phyloP scores from a whole-genome alignment of 768 basidiomycete species.

The Candolleomyces eurysporus region DNA sequence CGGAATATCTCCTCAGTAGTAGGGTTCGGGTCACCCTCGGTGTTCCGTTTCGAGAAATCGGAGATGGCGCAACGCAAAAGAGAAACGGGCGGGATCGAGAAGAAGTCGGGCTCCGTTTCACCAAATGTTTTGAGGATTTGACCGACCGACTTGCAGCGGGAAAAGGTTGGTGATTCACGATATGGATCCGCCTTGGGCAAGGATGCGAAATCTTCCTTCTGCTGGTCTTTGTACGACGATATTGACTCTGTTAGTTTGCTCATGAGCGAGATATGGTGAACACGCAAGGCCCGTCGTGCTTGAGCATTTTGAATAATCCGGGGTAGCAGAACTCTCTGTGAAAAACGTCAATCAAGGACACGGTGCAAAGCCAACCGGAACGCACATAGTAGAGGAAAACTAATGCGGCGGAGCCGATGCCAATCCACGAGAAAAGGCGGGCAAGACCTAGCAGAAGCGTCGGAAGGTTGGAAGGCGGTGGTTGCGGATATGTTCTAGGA shows the following conservation, averaged over 20 bases:
- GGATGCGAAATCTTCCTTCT: conserved; percentile 51
- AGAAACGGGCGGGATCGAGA: conserved; percentile 46
- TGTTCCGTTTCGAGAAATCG: conserved; percentile 41
- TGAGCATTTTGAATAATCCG: conserved; percentile 55
- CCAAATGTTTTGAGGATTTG: conserved; percentile 33
- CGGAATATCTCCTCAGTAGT: conserved; percentile 61
- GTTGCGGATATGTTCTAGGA: conserved; percentile 71
- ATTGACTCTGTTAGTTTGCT: conserved; percentile 54
- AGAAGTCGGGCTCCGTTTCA: conserved; percentile 25
- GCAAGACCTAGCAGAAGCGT: conserved; percentile 59
- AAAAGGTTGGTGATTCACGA: conserved; percentile 46
- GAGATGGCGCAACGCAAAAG: conserved; percentile 63
- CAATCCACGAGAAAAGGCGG: conserved; percentile 65
- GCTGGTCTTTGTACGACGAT: conserved; percentile 51
- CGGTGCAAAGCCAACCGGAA: conserved; percentile 2
- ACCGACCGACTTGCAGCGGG: conserved; percentile 44
- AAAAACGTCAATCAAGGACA: conserved; percentile 8
- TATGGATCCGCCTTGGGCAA: conserved; percentile 54
- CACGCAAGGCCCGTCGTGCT: conserved; percentile 59
- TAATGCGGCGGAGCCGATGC: conserved; percentile 58
- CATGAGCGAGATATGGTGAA: conserved; percentile 59
- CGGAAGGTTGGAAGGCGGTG: conserved; percentile 67
- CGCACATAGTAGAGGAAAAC: conserved; percentile 68
- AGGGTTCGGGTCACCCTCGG: conserved; percentile 34
- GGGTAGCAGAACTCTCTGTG: conserved; percentile 67